These are phyloP conservation scores for Trichoderma erinaceum DNA, from an alignment of 495 filamentous ascomycete species.

Conservation along the genomic window DNA sequence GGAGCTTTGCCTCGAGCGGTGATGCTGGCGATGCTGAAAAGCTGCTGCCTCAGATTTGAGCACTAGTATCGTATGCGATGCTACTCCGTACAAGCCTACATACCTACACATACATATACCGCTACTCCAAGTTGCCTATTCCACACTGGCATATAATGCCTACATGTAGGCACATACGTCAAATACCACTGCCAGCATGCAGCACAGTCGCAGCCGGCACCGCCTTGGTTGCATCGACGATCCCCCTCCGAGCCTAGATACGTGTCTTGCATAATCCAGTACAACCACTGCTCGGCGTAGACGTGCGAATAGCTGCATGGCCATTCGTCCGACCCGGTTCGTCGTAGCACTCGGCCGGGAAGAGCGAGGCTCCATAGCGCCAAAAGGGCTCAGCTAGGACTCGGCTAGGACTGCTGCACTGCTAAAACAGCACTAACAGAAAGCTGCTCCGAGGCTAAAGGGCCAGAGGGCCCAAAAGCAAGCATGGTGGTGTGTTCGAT, in stretches of 20 bases:
- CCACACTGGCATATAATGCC: too few relatives aligned
- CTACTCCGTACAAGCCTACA: too few relatives aligned
- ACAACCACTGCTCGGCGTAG: not conserved
- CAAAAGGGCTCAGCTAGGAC: not conserved
- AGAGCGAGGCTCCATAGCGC: not conserved
- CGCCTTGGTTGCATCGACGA: constrained; percentile 7
- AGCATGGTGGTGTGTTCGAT: too few relatives aligned
- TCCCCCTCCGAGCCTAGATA: not conserved
- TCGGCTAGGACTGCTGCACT: not conserved
- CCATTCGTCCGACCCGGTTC: not conserved
- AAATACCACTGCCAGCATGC: too few relatives aligned
- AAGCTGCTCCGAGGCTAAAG: not conserved
- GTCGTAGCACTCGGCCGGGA: not conserved
- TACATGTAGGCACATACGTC: too few relatives aligned
- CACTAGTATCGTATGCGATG: too few relatives aligned
- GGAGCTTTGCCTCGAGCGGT: too few relatives aligned
- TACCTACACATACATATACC: not conserved
- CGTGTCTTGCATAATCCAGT: not conserved
- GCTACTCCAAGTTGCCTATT: too few relatives aligned
- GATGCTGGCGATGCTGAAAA: too few relatives aligned
- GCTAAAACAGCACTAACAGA: too few relatives aligned
- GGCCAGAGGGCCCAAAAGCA: too few relatives aligned
- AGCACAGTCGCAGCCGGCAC: not conserved
- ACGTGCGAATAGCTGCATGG: not conserved
- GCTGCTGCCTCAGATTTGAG: not conserved